These are phyloP conservation scores for Kluyveromyces aestuarii DNA, from an alignment of 805 yeast species.

Conservation along the genomic window DNA sequence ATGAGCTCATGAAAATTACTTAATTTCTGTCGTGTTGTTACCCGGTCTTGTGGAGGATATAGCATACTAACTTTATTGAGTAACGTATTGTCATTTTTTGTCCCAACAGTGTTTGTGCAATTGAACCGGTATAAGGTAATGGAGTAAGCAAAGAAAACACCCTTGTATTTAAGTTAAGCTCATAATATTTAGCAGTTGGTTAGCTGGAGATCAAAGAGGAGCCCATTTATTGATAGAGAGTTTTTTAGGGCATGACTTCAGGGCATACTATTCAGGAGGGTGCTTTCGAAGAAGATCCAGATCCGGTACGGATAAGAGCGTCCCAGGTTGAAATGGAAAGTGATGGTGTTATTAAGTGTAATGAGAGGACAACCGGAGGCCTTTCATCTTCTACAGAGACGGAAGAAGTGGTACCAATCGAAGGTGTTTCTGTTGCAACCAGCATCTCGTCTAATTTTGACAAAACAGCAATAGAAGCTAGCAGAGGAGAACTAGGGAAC, in stretches of 20 bases:
- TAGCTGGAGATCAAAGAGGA: background rate
- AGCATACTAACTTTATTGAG: too few species aligned
- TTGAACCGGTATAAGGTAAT: background rate
- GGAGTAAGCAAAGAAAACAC: background rate
- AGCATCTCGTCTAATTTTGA: background rate
- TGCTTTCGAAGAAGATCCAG: background rate
- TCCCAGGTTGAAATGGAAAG: background rate
- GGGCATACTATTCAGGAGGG: background rate
- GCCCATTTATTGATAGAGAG: background rate
- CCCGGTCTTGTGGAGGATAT: too few species aligned
- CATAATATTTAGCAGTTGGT: background rate
- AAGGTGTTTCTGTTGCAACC: background rate
- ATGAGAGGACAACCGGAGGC: background rate
- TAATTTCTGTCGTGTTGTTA: too few species aligned
- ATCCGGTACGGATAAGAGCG: background rate
- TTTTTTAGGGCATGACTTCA: background rate
- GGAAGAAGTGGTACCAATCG: background rate
- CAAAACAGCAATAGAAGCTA: background rate
- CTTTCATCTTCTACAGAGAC: background rate
- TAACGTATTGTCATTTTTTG: too few species aligned
- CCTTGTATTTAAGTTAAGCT: background rate
- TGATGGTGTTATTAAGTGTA: background rate
- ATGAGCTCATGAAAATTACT: too few species aligned
- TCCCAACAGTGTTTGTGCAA: background rate
- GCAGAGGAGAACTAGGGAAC: background rate